A percentile compares a stretch with the other conserved stretches of the same genome.
phyloP scores from a whole-genome alignment of 2,329 filamentous ascomycete species.

The Fusarium sp. region DNA sequence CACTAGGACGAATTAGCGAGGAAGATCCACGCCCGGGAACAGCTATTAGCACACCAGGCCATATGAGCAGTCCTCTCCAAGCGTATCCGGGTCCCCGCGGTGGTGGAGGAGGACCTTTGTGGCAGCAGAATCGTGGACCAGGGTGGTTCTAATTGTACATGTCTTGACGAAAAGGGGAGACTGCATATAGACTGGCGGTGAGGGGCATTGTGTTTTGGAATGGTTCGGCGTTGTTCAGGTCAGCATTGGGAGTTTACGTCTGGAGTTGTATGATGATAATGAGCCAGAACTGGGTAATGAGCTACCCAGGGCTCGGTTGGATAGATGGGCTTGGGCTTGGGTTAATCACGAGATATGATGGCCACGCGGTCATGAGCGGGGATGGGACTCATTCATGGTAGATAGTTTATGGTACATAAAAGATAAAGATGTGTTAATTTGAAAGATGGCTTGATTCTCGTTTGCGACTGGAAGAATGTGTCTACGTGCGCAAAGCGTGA shows the following conservation, averaged over 20 bases:
- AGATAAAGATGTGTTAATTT: slow-evolving; percentile 7
- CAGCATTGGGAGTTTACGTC: slow-evolving; percentile 31
- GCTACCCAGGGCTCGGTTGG: slow-evolving; percentile 5
- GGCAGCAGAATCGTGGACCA: slow-evolving; percentile 63
- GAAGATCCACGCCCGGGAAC: slow-evolving; percentile 40
- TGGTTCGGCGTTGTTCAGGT: slow-evolving; percentile 10
- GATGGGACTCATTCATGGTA: slow-evolving; percentile 16
- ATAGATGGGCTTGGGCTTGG: slow-evolving; percentile 16
- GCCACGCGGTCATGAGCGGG: slow-evolving; percentile 27
- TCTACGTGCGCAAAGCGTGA: neutral
- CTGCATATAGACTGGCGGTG: slow-evolving; percentile 8
- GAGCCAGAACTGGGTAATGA: slow-evolving; percentile 9
- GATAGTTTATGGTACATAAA: slow-evolving; percentile 28
- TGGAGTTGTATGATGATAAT: slow-evolving; percentile 27
- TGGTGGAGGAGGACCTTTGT: slow-evolving; percentile 55
- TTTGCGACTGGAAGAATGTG: neutral
- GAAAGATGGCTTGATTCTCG: neutral
- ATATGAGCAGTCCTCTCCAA: slow-evolving; percentile 34
- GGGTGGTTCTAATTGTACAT: slow-evolving; percentile 54
- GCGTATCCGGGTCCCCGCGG: slow-evolving; percentile 39
- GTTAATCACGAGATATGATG: slow-evolving; percentile 31
- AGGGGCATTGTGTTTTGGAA: slow-evolving; percentile 1
- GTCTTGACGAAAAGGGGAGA: slow-evolving; percentile 11
- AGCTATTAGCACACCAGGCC: slow-evolving; percentile 33
- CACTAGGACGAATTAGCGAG: slow-evolving; percentile 51